Evolutionary conservation across 371 early-diverging fungal species (phyloP).

Genomic region (Funneliformis caledonium): DNA sequence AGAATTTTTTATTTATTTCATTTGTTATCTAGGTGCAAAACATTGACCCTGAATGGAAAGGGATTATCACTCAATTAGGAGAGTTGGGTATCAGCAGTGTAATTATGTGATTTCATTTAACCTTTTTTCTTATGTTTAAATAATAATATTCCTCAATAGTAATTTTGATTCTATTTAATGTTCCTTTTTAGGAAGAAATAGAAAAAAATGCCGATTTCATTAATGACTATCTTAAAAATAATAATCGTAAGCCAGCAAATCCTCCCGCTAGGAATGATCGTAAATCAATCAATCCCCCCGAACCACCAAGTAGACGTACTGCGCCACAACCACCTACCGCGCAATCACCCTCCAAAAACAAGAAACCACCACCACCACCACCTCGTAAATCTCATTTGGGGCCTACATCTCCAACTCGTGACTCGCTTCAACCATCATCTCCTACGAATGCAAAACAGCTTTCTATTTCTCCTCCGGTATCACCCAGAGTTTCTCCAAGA

Average conservation of each 20-base stretch:
- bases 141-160: neutral
- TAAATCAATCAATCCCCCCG: neutral
- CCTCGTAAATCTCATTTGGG: slow-evolving; percentile 41
- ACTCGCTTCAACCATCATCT: slow-evolving; percentile 12
- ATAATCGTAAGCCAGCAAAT: slow-evolving; percentile 40
- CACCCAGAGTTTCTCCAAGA: slow-evolving; percentile 43
- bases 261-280: neutral
- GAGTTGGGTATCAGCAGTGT: slow-evolving; percentile 78
- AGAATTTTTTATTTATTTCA: slow-evolving; percentile 25
- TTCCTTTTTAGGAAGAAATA: slow-evolving; percentile 10
- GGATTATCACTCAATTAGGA: slow-evolving; percentile 72
- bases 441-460: neutral
- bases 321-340: neutral
- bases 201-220: slow-evolving; percentile 42
- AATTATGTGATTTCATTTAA: slow-evolving; percentile 39
- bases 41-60: slow-evolving; percentile 79
- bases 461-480: slow-evolving; percentile 27
- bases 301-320: neutral
- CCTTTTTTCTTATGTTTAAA: slow-evolving; percentile 45
- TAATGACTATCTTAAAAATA: slow-evolving; percentile 46
- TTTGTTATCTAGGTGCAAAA: slow-evolving; percentile 59
- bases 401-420: slow-evolving; percentile 47
- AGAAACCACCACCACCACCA: slow-evolving; percentile 42
- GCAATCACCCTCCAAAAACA: neutral
- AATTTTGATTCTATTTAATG: neutral